Evolutionary conservation across 2,329 filamentous ascomycete genomes (phyloP).

Genomic region (Diaporthe batatas): DNA sequence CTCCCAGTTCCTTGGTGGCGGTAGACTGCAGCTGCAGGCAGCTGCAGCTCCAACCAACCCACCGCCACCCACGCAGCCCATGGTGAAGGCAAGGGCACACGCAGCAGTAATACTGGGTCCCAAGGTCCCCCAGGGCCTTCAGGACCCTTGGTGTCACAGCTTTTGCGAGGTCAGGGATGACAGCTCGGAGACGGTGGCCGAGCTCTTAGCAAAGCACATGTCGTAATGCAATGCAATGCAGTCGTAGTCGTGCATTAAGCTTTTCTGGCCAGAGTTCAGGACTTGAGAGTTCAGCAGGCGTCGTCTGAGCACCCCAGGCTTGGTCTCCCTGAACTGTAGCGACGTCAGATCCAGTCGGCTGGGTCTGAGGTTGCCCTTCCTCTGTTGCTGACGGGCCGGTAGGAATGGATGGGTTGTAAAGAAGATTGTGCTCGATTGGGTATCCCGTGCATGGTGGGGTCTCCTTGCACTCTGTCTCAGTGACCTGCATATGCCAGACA

Average conservation of each 20-base stretch:
- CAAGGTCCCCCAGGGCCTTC: background rate
- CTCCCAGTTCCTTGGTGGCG: background rate
- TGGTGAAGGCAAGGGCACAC: background rate
- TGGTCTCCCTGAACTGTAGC: background rate
- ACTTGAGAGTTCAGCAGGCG: background rate
- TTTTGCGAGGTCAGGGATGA: conserved; percentile 16
- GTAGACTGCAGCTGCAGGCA: background rate
- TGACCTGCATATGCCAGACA: background rate
- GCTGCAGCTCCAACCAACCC: background rate
- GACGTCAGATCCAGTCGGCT: conserved; percentile 19
- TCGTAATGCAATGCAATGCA: conserved; percentile 31
- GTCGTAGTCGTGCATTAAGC: conserved; percentile 22
- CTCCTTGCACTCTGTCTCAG: background rate
- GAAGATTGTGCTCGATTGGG: background rate
- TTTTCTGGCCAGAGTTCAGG: background rate
- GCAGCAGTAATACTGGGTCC: background rate
- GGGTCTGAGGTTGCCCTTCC: conserved; percentile 5
- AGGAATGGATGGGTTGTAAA: background rate
- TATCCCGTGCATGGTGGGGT: background rate
- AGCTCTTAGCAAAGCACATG: conserved; percentile 20
- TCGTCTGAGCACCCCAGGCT: background rate
- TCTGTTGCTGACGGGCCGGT: background rate
- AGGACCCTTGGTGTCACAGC: conserved; percentile 24
- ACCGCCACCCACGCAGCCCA: background rate
- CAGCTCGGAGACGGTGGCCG: conserved; percentile 14